A percentile compares a stretch with the other conserved stretches of the same genome.
Conservation (phyloP, 78 protist genomes). For the Pigoraptor vietnamica region DNA sequence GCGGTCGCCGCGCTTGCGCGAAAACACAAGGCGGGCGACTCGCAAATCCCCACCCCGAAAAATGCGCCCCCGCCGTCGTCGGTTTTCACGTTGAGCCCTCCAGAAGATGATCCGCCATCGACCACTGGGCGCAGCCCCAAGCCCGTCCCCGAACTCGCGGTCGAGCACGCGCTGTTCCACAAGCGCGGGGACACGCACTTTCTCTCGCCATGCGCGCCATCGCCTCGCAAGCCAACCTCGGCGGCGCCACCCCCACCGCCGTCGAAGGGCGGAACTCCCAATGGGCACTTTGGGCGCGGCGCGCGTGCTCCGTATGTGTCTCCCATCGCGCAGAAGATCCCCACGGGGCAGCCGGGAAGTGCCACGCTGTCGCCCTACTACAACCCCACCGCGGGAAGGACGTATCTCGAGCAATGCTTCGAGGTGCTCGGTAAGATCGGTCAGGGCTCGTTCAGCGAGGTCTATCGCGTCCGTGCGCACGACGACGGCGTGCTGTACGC, state of each 20-base stretch:
- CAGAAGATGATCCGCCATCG: not conserved
- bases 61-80: not conserved
- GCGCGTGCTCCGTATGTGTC: not conserved
- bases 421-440: slow-evolving; percentile 19
- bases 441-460: slow-evolving; percentile 59
- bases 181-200: not conserved
- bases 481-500: slow-evolving; percentile 49
- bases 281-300: not conserved
- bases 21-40: no score
- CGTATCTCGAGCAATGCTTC: not conserved
- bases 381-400: not conserved
- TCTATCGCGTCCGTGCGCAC: slow-evolving; percentile 11
- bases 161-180: not conserved
- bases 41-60: not conserved
- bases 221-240: not conserved
- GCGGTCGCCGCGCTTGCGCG: not conserved
- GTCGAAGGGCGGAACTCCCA: not conserved
- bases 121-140: not conserved
- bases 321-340: not conserved
- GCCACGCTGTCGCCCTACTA: not conserved
- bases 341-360: not conserved
- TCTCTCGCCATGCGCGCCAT: not conserved
- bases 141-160: not conserved
- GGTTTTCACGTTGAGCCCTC: not conserved
- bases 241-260: not conserved